Evolutionary conservation across 2,329 filamentous ascomycete genomes (phyloP).

Genomic region (Nannizzia gypsea): DNA sequence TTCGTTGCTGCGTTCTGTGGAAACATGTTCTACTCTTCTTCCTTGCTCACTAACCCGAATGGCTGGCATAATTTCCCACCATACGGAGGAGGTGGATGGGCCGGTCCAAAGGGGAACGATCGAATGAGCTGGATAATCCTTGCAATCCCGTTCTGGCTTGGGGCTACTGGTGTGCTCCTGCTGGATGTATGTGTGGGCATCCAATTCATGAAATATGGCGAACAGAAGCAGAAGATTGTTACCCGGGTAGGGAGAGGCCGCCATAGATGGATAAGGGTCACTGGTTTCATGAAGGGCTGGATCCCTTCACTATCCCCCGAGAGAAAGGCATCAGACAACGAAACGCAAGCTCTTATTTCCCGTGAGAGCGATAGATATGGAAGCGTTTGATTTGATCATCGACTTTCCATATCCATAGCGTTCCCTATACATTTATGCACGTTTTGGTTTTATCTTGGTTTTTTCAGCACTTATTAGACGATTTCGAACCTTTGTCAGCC

Average conservation of each 20-base stretch:
- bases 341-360: constrained; percentile 23
- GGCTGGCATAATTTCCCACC: constrained; percentile 48
- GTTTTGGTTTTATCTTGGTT: neutral
- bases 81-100: constrained; percentile 50
- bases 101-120: constrained; percentile 43
- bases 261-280: constrained; percentile 45
- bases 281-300: constrained; percentile 57
- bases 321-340: constrained; percentile 18
- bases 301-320: constrained; percentile 40
- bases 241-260: constrained; percentile 35
- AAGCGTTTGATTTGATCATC: constrained; percentile 20
- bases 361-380: constrained; percentile 24
- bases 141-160: constrained; percentile 53
- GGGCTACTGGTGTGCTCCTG: constrained; percentile 51
- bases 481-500: no score
- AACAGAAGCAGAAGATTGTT: constrained; percentile 33
- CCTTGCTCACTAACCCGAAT: constrained; percentile 51
- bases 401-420: neutral
- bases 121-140: constrained; percentile 46
- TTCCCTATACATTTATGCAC: neutral
- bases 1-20: constrained; percentile 57
- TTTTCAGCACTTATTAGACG: neutral
- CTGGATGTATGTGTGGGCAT: constrained; percentile 52
- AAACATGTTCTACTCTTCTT: constrained; percentile 55
- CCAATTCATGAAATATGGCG: constrained; percentile 51